Percentiles rank a stretch among this genome's conserved stretches.
Conservation (phyloP, 495 filamentous ascomycete genomes). For the Penicillium paradoxum region DNA sequence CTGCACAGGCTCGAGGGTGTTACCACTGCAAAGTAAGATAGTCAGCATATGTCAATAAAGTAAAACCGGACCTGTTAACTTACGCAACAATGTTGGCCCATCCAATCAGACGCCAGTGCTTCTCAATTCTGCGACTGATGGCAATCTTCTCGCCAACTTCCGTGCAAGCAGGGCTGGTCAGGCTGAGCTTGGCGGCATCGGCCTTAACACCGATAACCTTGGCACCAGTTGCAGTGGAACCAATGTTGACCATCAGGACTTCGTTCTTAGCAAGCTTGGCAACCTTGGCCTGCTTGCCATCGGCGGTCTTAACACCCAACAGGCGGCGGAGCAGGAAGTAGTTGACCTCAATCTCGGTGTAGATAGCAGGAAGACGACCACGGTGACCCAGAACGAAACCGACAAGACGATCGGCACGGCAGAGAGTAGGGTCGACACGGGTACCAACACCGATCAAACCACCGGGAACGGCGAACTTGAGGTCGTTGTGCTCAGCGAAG, state of each 20-base stretch:
- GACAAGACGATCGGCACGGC: slow-evolving; percentile 96
- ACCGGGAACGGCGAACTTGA: slow-evolving; percentile 96
- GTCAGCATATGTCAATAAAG: slow-evolving; percentile 15
- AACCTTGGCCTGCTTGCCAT: slow-evolving; percentile 99
- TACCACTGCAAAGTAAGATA: slow-evolving; percentile 34
- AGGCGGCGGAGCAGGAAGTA: slow-evolving; percentile 94
- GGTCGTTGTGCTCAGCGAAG: slow-evolving; percentile 95
- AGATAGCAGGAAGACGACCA: slow-evolving; percentile 87
- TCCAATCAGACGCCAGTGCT: slow-evolving; percentile 98
- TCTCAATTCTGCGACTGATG: slow-evolving; percentile 91
- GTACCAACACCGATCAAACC: slow-evolving; percentile 97
- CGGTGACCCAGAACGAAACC: slow-evolving; percentile 96
- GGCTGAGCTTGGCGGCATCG: slow-evolving; percentile 84
- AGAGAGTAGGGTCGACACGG: slow-evolving; percentile 92
- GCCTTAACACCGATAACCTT: slow-evolving; percentile 96
- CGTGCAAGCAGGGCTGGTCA: slow-evolving; percentile 89
- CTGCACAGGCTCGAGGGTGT: slow-evolving; percentile 49
- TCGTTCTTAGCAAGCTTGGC: slow-evolving; percentile 96
- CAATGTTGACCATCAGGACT: slow-evolving; percentile 98
- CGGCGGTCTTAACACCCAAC: slow-evolving; percentile 93
- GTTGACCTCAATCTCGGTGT: slow-evolving; percentile 96
- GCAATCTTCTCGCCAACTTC: slow-evolving; percentile 97
- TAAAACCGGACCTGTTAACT: slow-evolving; percentile 25
- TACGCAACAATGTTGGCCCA: slow-evolving; percentile 88
- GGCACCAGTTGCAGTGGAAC: slow-evolving; percentile 89